Percentiles rank a stretch among this genome's conserved stretches.
These are phyloP conservation scores for Penicillium odoratum DNA, from an alignment of 495 filamentous ascomycete species.

Conservation along the genomic window DNA sequence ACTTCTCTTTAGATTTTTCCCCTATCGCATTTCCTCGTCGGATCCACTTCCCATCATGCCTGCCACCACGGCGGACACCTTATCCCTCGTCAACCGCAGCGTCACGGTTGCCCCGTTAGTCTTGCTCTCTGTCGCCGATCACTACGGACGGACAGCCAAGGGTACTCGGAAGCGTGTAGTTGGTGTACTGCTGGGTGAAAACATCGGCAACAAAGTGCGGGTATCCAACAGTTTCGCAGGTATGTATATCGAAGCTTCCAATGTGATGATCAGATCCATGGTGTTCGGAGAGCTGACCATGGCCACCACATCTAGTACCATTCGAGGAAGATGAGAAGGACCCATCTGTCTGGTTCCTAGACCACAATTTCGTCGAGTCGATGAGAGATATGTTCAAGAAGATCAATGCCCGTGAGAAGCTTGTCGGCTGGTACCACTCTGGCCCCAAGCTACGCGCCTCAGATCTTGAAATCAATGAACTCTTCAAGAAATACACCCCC, in stretches of 20 bases:
- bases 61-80: slow-evolving; percentile 90
- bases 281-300: slow-evolving; percentile 17
- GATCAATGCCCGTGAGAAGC: slow-evolving; percentile 97
- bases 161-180: slow-evolving; percentile 91
- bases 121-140: slow-evolving; percentile 96
- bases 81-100: slow-evolving; percentile 85
- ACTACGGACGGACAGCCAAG: slow-evolving; percentile 92
- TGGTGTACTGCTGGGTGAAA: slow-evolving; percentile 92
- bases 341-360: slow-evolving; percentile 97
- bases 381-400: slow-evolving; percentile 99
- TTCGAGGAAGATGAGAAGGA: slow-evolving; percentile 99
- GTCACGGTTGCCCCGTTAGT: slow-evolving; percentile 98
- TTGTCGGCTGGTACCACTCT: slow-evolving; percentile 99
- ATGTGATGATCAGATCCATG: background rate
- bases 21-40: slow-evolving; percentile 7
- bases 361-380: slow-evolving; percentile 98
- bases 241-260: slow-evolving; percentile 40
- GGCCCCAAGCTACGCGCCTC: slow-evolving; percentile 95
- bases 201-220: slow-evolving; percentile 88
- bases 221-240: slow-evolving; percentile 99
- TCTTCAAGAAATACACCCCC: slow-evolving; percentile 98
- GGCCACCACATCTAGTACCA: slow-evolving; percentile 61
- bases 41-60: slow-evolving; percentile 63
- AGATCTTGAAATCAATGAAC: slow-evolving; percentile 98
- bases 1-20: slow-evolving; percentile 1